Base-by-base conservation (phyloP, 768 basidiomycete genomes). In the Pisolithus microcarpus region DNA sequence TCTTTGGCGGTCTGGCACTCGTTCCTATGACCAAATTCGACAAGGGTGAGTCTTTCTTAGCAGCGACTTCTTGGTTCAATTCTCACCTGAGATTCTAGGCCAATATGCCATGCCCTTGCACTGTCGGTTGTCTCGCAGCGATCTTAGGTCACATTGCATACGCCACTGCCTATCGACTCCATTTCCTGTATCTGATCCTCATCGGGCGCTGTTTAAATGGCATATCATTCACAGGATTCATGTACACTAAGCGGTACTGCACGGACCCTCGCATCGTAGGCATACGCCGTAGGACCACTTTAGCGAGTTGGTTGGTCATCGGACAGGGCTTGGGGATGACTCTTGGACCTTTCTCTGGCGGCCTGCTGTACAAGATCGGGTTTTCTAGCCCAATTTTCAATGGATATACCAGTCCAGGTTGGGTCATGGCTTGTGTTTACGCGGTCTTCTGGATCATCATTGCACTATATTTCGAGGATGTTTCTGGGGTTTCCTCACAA, bases 231-330 rank as follows among this genome's bases (percentile, higher is more conserved):
- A 75, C 80, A 3, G 70, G 75, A 24, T 83, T 78, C 70, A 79
- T 87, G 81, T 85, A 84, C 65, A 69, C 65, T 57, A 85, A 84
- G 57, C 75, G 80, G 13, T 86, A 82, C 60, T 86, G 84, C 61
- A 76, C 75, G 9, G 85, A 86, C 61, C 76, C 80, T 4, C 77
- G 78, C 16, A 75, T 86, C 49, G 80, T 87, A 38, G 82, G 84
- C 24, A 62, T 84, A 23, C 77, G 81, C 26, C 72, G 79, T 23
- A 71, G 83, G 31, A 85, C 82, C 10, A 81, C 77, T 0, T 74
- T 84, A 16, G 80, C 80, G 4, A 75, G 79, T 16, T 82, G 76
- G 76, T 66, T 82, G 19, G 82, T 85, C 28, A 66, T 84, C 2
- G 79, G 81, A 0, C 83, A 85, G 58, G 81, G 75, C 7, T 52